Base-by-base conservation (phyloP, 2,329 filamentous ascomycete species). In the Nemania sp. region DNA sequence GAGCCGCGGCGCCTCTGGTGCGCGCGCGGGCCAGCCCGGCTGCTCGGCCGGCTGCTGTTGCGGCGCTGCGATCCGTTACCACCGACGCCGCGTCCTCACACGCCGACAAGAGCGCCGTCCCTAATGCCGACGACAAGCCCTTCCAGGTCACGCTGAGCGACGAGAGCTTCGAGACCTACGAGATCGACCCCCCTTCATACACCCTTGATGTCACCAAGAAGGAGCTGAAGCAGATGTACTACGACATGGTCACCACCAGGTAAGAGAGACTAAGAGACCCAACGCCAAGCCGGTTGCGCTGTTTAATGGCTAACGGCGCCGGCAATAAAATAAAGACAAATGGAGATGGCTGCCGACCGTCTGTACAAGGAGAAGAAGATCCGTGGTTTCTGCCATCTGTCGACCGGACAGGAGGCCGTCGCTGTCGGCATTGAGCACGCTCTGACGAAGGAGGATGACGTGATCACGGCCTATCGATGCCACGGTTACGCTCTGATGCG, bases 281-380 rank as follows among this genome's bases (percentile, higher is more conserved):
- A 3, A 9, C 31, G n/a, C 30, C 2, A 9, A n/a, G n/a, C n/a
- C n/a, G n/a, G n/a, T n/a, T n/a, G n/a, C n/a, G n/a, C n/a, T n/a
- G n/a, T n/a, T n/a, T 11, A 22, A n/a, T 12, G 30, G 31, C 22
- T 36, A 22, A 14, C 12, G n/a, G 6, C 28, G 28, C 28, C n/a
- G 28, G n/a, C 28, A 12, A 9, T 31, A 31, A 4, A 3, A 26
- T 17, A 36, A 51, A 96, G 92, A 79, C 94, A 96, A 75, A 96
- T 99, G 94, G 94, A 99, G 79, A 96, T 99, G 93, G 92, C 93
- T 64, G 91, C 94, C 79, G 94, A 99, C 74, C 86, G 93, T 73
- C 82, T 99, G 70, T 99, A 99, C 90, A 99, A 99, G 83, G 94
- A 97, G 82, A 99, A 99, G 88, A 97, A 99, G 84, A 97, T 99